These are phyloP conservation scores for Pyrus betulifolia DNA, from an alignment of 306 rosid genomes.

Conservation along the genomic window DNA sequence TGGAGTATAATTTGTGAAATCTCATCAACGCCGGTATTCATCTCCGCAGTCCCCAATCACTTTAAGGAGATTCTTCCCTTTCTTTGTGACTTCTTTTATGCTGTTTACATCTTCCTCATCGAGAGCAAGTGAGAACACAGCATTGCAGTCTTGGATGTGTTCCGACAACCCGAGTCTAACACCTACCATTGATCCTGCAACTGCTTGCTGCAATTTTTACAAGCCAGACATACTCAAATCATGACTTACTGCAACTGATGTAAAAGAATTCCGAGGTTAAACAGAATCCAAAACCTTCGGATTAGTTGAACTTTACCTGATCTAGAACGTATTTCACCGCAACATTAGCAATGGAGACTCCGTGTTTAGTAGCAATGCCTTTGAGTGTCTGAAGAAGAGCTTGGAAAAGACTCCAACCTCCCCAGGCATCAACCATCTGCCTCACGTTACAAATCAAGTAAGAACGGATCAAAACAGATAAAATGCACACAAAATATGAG, in stretches of 20 bases:
- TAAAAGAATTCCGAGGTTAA: not conserved
- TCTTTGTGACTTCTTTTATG: constrained; percentile 58
- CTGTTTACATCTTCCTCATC: constrained; percentile 72
- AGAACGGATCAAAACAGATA: not conserved
- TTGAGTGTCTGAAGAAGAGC: constrained; percentile 76
- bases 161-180: constrained; percentile 90
- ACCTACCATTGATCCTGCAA: constrained; percentile 96
- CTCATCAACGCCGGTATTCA: constrained; percentile 77
- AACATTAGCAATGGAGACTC: constrained; percentile 72
- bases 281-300: not conserved
- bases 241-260: not conserved
- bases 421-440: constrained; percentile 97
- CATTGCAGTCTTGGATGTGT: constrained; percentile 63
- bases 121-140: constrained; percentile 76
- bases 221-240: not conserved
- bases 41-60: constrained; percentile 97
- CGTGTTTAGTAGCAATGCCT: constrained; percentile 69
- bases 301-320: constrained; percentile 45
- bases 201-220: constrained; percentile 61
- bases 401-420: constrained; percentile 89
- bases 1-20: not conserved
- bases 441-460: constrained; percentile 1
- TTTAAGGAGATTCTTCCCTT: constrained; percentile 75
- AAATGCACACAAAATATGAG: too few relatives aligned
- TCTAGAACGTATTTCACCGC: constrained; percentile 77